These are phyloP conservation scores for Trapa bicornis DNA, from an alignment of 345 rosid species.

Conservation along the genomic window DNA sequence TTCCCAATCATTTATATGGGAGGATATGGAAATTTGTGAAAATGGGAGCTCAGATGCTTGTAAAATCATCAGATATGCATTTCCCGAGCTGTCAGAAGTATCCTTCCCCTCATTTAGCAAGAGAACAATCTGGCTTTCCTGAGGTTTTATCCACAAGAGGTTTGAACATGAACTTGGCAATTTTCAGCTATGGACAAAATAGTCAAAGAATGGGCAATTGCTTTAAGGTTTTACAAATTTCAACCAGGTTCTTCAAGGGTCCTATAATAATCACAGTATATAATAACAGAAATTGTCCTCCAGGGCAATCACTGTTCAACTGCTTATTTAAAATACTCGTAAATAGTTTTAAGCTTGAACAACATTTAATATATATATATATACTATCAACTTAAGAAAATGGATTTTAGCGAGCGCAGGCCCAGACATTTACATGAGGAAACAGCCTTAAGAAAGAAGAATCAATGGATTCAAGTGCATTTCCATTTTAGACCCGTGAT, in stretches of 20 bases:
- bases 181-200: neutral
- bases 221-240: neutral
- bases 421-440: neutral
- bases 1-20: constrained; percentile 33
- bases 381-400: neutral
- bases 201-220: neutral
- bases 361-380: constrained; percentile 5
- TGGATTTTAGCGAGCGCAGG: neutral
- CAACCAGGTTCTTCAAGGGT: neutral
- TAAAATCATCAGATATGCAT: constrained; percentile 69
- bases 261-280: neutral
- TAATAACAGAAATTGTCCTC: neutral
- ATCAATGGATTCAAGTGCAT: neutral
- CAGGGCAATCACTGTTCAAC: no score
- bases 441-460: neutral
- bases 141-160: neutral
- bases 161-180: neutral
- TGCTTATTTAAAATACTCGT: neutral
- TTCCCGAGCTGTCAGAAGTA: constrained; percentile 49
- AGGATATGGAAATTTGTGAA: constrained; percentile 34
- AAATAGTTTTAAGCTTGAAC: neutral
- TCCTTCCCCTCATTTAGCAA: constrained; percentile 36
- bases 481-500: neutral
- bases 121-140: constrained; percentile 66
- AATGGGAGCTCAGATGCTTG: constrained; percentile 62